Evolutionary conservation across 306 rosid genomes (phyloP), one percentile per base, ranked within the genome.

Genomic region (Castanea sativa): DNA sequence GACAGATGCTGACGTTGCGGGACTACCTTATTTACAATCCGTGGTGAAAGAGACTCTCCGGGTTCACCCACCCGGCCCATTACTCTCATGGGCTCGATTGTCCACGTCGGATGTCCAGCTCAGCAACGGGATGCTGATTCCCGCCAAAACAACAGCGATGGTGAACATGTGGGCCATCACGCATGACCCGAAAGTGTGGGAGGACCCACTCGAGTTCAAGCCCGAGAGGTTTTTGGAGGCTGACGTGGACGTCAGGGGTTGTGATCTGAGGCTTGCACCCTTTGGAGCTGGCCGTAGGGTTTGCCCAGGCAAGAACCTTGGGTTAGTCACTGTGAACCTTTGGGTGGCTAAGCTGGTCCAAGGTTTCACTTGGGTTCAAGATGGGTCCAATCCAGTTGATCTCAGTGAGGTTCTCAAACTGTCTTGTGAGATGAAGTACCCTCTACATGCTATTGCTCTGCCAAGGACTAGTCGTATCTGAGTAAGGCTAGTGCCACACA

Each of bases 121-220:
- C 60, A 85, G 86, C 85, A 87, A 89, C 82, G 91, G 91, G 3
- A 87, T 87, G 91, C 69, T 87, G 21, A 53, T 89, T 63, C 93
- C 93, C 1, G 84, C 82, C 15, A 30, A 80, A 63, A 89, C 93
- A 1, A 87, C 89, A 3, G 90, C 92, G 57, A 87, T 89, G 90
- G 89, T 89, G 33, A 89, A 89, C 78, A 89, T 89, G 92, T 89
- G 92, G 92, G 87, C 89, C 72, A 89, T 89, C 21, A 85, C 90
- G 1, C 92, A 87, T 69, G 87, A 87, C 76, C 87, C 87, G 19
- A 73, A 38, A 33, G 73, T 86, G 29, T 89, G 92, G 90, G 72
- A 82, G 5, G 79, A 60, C 5, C 87, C 92, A 12, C 80, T 67
- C 1, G 69, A 56, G 41, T 89, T 89, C 69, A 68, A 10, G 21